phyloP scores from a whole-genome alignment of 768 basidiomycete genomes.

The Naganishia vaughanmartiniae region DNA sequence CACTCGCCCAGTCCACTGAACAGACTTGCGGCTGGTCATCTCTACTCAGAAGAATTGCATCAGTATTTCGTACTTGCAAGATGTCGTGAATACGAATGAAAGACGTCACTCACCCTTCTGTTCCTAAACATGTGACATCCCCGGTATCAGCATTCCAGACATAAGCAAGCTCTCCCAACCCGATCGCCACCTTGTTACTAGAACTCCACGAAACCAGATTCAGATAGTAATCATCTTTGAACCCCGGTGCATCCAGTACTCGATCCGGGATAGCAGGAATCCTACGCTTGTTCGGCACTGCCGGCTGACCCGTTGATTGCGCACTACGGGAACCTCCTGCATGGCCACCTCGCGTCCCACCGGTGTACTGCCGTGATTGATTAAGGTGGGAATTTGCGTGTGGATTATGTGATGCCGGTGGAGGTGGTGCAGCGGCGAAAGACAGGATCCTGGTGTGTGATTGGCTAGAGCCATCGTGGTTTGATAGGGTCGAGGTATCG shows the following conservation, averaged over 20 bases:
- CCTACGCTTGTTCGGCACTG: slow-evolving; percentile 70
- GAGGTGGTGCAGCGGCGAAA: slow-evolving; percentile 71
- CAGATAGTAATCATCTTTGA: slow-evolving; percentile 88
- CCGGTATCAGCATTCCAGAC: slow-evolving; percentile 93
- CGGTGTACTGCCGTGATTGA: slow-evolving; percentile 56
- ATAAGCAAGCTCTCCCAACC: slow-evolving; percentile 79
- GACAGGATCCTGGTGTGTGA: slow-evolving; percentile 66
- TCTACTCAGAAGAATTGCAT: slow-evolving; percentile 36
- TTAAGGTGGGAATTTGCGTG: slow-evolving; percentile 74
- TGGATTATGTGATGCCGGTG: slow-evolving; percentile 70
- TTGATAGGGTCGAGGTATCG: slow-evolving; percentile 34
- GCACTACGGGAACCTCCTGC: slow-evolving; percentile 55
- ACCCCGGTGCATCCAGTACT: slow-evolving; percentile 89
- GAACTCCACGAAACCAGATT: slow-evolving; percentile 88
- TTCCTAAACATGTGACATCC: slow-evolving; percentile 61
- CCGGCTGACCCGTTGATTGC: slow-evolving; percentile 63
- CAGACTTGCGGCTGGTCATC: slow-evolving; percentile 42
- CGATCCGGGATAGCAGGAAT: slow-evolving; percentile 84
- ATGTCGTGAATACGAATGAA: slow-evolving; percentile 57
- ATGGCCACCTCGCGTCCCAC: slow-evolving; percentile 66
- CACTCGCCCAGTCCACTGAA: slow-evolving; percentile 53
- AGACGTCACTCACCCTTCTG: slow-evolving; percentile 55
- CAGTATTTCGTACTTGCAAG: slow-evolving; percentile 23
- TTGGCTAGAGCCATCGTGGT: slow-evolving; percentile 27
- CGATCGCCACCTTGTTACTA: slow-evolving; percentile 83